Evolutionary conservation across 352 stramenopile species (phyloP).

Genomic region (Elongisporangium senticosum): DNA sequence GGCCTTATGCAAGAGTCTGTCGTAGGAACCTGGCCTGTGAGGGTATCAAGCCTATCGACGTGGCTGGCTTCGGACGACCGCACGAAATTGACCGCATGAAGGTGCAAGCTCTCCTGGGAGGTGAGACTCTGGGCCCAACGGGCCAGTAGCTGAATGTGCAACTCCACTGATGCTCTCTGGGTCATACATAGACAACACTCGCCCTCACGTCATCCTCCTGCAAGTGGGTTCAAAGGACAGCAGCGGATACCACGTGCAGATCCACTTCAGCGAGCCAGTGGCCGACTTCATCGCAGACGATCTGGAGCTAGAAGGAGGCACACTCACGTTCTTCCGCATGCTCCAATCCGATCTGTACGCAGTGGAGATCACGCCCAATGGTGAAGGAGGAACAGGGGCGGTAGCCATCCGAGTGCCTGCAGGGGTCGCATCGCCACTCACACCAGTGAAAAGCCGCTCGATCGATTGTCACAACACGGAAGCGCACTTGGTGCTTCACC

Average conservation of each 20-base stretch:
- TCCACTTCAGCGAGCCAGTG: slow-evolving; percentile 71
- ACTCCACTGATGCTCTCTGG: not conserved
- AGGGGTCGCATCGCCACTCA: not conserved
- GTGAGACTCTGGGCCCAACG: slow-evolving; percentile 20
- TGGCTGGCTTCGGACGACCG: slow-evolving; percentile 34
- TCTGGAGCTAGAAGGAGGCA: slow-evolving; percentile 22
- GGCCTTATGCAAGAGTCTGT: slow-evolving; percentile 4
- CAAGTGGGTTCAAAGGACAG: slow-evolving; percentile 4
- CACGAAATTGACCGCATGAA: slow-evolving; percentile 63
- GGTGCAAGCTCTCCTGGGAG: slow-evolving; percentile 45
- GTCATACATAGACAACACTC: slow-evolving; percentile 9
- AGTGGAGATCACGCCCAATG: slow-evolving; percentile 7
- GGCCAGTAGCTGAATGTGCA: no score
- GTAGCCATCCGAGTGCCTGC: not conserved
- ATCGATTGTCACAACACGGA: not conserved
- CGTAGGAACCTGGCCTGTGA: slow-evolving; percentile 46
- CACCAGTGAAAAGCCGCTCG: not conserved
- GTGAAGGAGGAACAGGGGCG: no score
- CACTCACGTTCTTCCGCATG: slow-evolving; percentile 28
- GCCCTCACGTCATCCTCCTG: slow-evolving; percentile 12
- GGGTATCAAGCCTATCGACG: slow-evolving; percentile 29
- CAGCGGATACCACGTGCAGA: slow-evolving; percentile 21
- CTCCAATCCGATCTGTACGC: slow-evolving; percentile 41
- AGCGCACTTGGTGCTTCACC: not conserved
- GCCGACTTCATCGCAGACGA: slow-evolving; percentile 59